phyloP scores from a whole-genome alignment of 2,329 filamentous ascomycete genomes.

The Chrysosporium keratinophilum region DNA sequence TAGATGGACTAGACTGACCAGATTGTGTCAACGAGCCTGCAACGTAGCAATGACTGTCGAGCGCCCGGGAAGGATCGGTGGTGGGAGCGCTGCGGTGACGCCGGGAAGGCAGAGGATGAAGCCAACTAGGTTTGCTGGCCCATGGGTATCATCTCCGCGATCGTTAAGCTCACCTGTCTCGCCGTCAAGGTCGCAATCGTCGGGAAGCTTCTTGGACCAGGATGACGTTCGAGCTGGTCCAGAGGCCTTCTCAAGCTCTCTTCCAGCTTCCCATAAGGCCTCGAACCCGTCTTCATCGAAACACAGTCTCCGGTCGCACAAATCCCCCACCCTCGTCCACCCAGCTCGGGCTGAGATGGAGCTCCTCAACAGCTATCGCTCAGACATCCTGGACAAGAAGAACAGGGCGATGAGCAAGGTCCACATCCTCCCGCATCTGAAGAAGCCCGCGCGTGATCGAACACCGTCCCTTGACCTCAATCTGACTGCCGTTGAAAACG shows the following conservation, averaged over 20 bases:
- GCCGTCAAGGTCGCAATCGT: conserved; percentile 6
- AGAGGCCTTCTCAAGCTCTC: conserved; percentile 4
- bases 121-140: conserved; percentile 9
- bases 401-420: conserved; percentile 20
- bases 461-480: conserved; percentile 45
- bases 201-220: conserved; percentile 5
- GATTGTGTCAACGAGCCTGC: neutral
- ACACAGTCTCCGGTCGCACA: conserved; percentile 1
- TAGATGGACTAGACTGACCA: neutral
- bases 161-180: neutral
- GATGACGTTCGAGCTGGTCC: conserved; percentile 8
- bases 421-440: conserved; percentile 48
- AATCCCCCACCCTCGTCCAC: neutral
- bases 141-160: neutral
- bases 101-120: conserved; percentile 2
- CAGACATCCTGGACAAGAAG: conserved; percentile 6
- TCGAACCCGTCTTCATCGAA: conserved; percentile 2
- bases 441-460: conserved; percentile 44
- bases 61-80: neutral
- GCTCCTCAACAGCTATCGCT: neutral
- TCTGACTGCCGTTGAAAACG: conserved; percentile 46
- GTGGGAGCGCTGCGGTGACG: neutral
- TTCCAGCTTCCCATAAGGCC: neutral
- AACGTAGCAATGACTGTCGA: conserved; percentile 4
- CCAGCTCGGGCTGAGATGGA: neutral